Evolutionary conservation across 208 protist genomes (phyloP).

Genomic region (Willaertia magna): DNA sequence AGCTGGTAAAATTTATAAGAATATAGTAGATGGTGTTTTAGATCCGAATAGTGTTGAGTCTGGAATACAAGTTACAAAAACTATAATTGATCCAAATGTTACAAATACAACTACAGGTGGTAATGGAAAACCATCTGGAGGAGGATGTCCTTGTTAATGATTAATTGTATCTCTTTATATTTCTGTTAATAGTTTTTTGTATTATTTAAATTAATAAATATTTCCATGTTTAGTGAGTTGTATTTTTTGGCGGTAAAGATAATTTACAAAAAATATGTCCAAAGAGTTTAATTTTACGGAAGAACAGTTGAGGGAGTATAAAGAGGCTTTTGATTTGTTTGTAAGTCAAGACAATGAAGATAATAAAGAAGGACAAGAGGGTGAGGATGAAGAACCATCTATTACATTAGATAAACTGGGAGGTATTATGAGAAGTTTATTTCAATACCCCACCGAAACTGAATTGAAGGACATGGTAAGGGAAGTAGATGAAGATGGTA

Average conservation of each 20-base stretch:
- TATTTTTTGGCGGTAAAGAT: no score
- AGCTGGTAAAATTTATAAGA: constrained; percentile 42
- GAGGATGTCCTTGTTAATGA: background rate
- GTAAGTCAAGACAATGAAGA: background rate
- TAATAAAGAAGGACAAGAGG: background rate
- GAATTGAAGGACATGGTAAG: constrained; percentile 58
- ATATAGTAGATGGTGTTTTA: constrained; percentile 42
- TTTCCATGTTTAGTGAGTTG: no score
- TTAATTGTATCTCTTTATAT: no score
- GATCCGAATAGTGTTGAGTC: background rate
- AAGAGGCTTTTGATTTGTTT: background rate
- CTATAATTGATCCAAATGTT: background rate
- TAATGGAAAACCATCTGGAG: background rate
- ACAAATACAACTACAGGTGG: background rate
- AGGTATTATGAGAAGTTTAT: constrained; percentile 18
- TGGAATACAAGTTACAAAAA: background rate
- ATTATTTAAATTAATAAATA: no score
- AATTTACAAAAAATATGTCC: no score
- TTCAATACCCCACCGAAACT: constrained; percentile 21
- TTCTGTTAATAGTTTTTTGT: no score
- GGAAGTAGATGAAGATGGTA: constrained; percentile 68
- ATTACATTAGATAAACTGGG: constrained; percentile 18
- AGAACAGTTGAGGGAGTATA: background rate
- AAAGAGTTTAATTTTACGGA: background rate
- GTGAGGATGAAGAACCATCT: background rate